A percentile compares a stretch with the other conserved stretches of the same genome.
These are phyloP conservation scores for Acacia confusa DNA, from an alignment of 306 rosid species.

Conservation along the genomic window DNA sequence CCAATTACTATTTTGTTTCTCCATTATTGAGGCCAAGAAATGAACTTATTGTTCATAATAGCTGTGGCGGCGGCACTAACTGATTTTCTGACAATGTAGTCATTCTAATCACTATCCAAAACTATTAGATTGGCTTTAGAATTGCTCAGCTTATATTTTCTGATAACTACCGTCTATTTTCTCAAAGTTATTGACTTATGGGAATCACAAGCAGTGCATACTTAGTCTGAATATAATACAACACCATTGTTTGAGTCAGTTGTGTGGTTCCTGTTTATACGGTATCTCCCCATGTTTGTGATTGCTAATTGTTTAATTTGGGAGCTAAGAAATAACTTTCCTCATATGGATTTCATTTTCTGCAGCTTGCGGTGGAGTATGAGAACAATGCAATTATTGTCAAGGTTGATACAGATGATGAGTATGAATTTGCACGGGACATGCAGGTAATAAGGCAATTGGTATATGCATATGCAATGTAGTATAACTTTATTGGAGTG, in stretches of 20 bases:
- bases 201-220: background rate
- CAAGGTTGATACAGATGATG: constrained; percentile 92
- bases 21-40: constrained; percentile 23
- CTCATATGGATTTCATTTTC: constrained; percentile 2
- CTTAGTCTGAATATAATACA: background rate
- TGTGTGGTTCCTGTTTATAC: constrained; percentile 8
- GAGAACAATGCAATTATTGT: constrained; percentile 59
- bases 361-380: constrained; percentile 94
- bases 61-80: background rate
- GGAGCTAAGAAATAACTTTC: constrained; percentile 27
- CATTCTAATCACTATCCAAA: background rate
- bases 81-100: background rate
- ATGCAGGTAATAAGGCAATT: constrained; percentile 75
- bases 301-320: background rate
- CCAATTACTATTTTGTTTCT: constrained; percentile 2
- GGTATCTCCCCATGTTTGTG: background rate
- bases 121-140: background rate
- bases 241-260: constrained; percentile 18
- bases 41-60: background rate
- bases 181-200: background rate
- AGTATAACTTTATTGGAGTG: background rate
- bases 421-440: constrained; percentile 81
- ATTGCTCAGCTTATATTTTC: constrained; percentile 3
- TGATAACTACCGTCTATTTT: background rate
- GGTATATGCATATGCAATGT: constrained; percentile 2